Base-by-base conservation (phyloP, 768 basidiomycete species). In the Xerocomellus intermedius region DNA sequence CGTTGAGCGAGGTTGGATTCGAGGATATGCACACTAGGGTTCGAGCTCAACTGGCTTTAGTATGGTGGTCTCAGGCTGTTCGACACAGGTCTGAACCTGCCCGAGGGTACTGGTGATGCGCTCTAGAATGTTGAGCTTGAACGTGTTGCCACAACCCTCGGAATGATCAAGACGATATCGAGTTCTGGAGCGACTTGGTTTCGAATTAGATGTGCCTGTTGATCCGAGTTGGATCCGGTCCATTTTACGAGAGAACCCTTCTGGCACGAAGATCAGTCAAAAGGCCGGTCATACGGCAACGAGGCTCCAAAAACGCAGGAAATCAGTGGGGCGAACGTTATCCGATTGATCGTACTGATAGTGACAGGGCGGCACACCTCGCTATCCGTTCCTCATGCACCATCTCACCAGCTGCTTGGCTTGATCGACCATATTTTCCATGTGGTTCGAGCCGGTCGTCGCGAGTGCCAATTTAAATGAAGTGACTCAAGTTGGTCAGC, bases 331-430 rank as follows among this genome's bases (percentile, higher is more conserved):
- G 10, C 9, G 9, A 30, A 30, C 10, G 21, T 44, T 57, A 48
- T 58, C 37, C n/a, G 38, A 55, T 42, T 45, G 35, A 50, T 52
- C 42, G 3, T 9, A 17, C 41, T 42, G 48, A 56, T 50, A 30
- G 37, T 33, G 32, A 42, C 24, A 9, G 12, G 28, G 28, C 28
- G 28, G 28, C 28, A 28, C 28, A 8, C 28, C 28, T 8, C 28
- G 28, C 28, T 28, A 28, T 28, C 28, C 28, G 28, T 28, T 8
- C 28, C 6, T 8, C 28, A 28, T 28, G 28, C 30, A 30, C 30
- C 26, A 10, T 30, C 30, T 10, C 30, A 30, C 30, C 30, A 10
- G 30, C 9, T 30, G 9, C 30, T 10, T 30, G 30, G 30, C 10
- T 30, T 10, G 30, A 9, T 2, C 28, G 8, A 8, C 30, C 30